Percentiles rank a stretch among this genome's conserved stretches.
Conservation (phyloP, 2,329 filamentous ascomycete genomes). For the Eurotiales sp. region DNA sequence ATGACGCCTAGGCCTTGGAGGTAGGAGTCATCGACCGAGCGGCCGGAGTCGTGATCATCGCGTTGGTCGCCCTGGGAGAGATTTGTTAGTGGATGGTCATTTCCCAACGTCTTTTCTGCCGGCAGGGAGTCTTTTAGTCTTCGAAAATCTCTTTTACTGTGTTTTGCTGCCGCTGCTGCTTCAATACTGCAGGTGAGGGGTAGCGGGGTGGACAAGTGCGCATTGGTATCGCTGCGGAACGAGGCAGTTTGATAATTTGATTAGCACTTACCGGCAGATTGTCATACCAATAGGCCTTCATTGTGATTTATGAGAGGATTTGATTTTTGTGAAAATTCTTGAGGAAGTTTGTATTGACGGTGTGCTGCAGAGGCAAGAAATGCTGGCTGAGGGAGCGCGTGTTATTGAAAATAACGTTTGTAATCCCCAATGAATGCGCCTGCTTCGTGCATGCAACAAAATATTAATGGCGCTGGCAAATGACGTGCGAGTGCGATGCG, state of each 20-base stretch:
- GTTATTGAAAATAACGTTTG: too few relatives aligned
- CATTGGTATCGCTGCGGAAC: neutral
- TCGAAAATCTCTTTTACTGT: neutral
- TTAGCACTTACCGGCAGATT: slow-evolving; percentile 56
- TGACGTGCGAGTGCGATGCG: too few relatives aligned
- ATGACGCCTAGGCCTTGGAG: slow-evolving; percentile 74
- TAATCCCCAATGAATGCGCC: too few relatives aligned
- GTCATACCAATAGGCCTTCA: slow-evolving; percentile 71
- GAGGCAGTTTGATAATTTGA: neutral
- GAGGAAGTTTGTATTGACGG: too few relatives aligned
- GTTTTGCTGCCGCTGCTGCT: neutral
- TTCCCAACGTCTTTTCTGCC: neutral
- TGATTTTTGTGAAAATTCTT: too few relatives aligned
- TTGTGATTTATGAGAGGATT: slow-evolving; percentile 32
- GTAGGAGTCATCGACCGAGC: slow-evolving; percentile 59
- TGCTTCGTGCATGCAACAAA: too few relatives aligned
- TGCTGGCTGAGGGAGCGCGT: too few relatives aligned
- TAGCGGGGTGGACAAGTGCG: slow-evolving; percentile 1
- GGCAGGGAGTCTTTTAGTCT: too few relatives aligned
- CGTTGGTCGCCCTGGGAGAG: slow-evolving; percentile 80
- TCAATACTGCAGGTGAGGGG: slow-evolving; percentile 11
- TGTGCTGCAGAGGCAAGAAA: too few relatives aligned
- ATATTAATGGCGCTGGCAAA: too few relatives aligned
- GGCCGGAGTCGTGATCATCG: slow-evolving; percentile 80
- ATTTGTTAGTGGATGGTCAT: neutral